Evolutionary conservation across 2,329 filamentous ascomycete genomes (phyloP), one percentile per base, ranked within the genome.

Genomic region (Colletotrichum aenigma): DNA sequence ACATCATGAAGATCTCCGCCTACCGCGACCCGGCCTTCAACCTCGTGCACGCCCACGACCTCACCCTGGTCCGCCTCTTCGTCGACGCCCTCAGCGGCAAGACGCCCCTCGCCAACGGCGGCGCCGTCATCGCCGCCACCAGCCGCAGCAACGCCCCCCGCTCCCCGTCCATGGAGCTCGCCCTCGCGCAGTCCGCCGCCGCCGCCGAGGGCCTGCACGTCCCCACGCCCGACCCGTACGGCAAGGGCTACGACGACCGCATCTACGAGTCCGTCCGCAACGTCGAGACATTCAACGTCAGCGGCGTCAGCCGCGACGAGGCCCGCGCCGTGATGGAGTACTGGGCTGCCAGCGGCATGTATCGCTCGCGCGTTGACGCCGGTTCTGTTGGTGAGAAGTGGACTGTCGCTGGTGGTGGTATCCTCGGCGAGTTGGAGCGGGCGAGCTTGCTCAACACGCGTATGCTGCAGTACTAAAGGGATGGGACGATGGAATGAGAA

Each of bases 321-420:
- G 93, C 95, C 13, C 91, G 93, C 75, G 90, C 92, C 1, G 88
- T 98, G 79, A 93, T 98, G 92, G 96, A 98, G 87, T 98, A 98
- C 86, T 98, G 96, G 89, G 96, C 95, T 7, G 92, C 91, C 43
- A 97, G 95, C 83, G 97, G 96, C 15, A 88, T 98, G 82, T 83
- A 98, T 81, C 91, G 94, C 78, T 88, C 91, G 76, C 89, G 87
- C 61, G 89, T 98, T 66, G 93, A 94, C 80, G 93, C 96, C 81
- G 87, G 87, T 77, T 89, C 90, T 77, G 93, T 98, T 43, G 89
- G 90, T 26, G 94, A 97, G 88, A 95, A 95, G 86, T 98, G 96
- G 96, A 93, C 92, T 65, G 83, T 98, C 79, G 92, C 93, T 65
- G 95, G 95, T 26, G 92, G 94, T 80, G 96, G 96, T 18, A 91